Evolutionary conservation across 805 yeast species (phyloP).

Genomic region (Ogataea trehalophila): DNA sequence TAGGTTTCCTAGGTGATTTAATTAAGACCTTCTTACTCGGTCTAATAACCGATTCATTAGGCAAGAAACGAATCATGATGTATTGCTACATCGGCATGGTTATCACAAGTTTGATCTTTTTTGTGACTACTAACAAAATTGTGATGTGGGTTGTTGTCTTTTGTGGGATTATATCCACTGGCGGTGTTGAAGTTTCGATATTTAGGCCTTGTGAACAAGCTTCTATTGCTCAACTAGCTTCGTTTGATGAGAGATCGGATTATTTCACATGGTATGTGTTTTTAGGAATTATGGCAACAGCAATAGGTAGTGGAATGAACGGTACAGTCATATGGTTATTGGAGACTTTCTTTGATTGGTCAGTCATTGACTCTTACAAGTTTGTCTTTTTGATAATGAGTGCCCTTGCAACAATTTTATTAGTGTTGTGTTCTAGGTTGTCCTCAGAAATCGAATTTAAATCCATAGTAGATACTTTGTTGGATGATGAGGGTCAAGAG

Average conservation of each 20-base stretch:
- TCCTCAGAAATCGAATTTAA: constrained; percentile 8
- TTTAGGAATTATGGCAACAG: constrained; percentile 42
- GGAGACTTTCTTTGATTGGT: constrained; percentile 16
- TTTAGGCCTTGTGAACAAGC: constrained; percentile 55
- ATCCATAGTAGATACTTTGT: too few species aligned
- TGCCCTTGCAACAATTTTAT: constrained; percentile 18
- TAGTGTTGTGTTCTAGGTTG: constrained; percentile 15
- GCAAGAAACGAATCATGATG: constrained; percentile 38
- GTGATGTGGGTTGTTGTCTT: constrained; percentile 36
- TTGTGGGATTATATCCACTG: constrained; percentile 50
- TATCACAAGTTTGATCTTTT: constrained; percentile 39
- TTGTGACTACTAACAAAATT: constrained; percentile 28
- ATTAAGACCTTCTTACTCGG: constrained; percentile 43
- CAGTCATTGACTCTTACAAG: constrained; percentile 27
- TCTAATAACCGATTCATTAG: constrained; percentile 41
- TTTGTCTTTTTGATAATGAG: constrained; percentile 28
- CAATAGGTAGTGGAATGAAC: constrained; percentile 39
- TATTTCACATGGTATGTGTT: constrained; percentile 56
- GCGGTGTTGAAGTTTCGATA: constrained; percentile 59
- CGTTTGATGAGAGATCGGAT: constrained; percentile 41
- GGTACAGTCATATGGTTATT: constrained; percentile 31
- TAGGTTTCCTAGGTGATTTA: constrained; percentile 48
- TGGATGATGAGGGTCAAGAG: background rate
- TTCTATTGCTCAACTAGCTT: constrained; percentile 42
- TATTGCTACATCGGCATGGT: constrained; percentile 39